Conservation (phyloP, 2,329 filamentous ascomycete genomes). For the Venturiaceae sp. region DNA sequence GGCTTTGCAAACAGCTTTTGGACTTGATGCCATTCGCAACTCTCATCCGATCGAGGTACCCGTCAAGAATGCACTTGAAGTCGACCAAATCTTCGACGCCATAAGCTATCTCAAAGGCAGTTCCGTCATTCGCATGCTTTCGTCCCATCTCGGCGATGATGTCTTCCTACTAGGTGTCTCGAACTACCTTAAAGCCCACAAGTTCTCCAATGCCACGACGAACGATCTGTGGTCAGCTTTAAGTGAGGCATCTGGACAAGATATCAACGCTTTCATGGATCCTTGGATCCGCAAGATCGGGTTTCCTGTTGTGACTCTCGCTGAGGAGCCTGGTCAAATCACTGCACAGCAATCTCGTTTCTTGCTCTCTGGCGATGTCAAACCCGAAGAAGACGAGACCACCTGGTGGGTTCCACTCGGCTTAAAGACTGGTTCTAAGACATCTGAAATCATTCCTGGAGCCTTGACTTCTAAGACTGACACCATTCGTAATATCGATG, state of each 20-base stretch:
- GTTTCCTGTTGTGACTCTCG: constrained; percentile 79
- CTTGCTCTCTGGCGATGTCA: constrained; percentile 82
- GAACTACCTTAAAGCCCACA: constrained; percentile 78
- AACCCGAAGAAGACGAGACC: constrained; percentile 82
- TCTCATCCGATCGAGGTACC: constrained; percentile 96
- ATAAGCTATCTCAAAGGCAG: constrained; percentile 97
- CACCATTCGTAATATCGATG: constrained; percentile 63
- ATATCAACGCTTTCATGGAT: constrained; percentile 81
- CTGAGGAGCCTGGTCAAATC: constrained; percentile 75
- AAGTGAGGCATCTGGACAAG: constrained; percentile 75
- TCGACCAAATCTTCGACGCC: constrained; percentile 95
- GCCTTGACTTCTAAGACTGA: constrained; percentile 69
- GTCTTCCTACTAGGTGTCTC: constrained; percentile 86
- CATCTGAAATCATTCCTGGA: constrained; percentile 51
- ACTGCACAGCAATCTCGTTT: constrained; percentile 79
- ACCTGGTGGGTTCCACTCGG: constrained; percentile 94
- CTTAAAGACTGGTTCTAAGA: constrained; percentile 59
- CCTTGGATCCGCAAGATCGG: constrained; percentile 95
- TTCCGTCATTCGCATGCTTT: constrained; percentile 93
- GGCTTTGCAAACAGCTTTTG: constrained; percentile 83
- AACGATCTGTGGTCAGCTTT: constrained; percentile 85
- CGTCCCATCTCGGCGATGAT: constrained; percentile 76
- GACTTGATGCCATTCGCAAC: constrained; percentile 78
- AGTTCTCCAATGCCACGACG: constrained; percentile 84
- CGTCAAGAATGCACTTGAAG: constrained; percentile 84